phyloP scores from a whole-genome alignment of 345 rosid species.

The Bruguiera sexangula region DNA sequence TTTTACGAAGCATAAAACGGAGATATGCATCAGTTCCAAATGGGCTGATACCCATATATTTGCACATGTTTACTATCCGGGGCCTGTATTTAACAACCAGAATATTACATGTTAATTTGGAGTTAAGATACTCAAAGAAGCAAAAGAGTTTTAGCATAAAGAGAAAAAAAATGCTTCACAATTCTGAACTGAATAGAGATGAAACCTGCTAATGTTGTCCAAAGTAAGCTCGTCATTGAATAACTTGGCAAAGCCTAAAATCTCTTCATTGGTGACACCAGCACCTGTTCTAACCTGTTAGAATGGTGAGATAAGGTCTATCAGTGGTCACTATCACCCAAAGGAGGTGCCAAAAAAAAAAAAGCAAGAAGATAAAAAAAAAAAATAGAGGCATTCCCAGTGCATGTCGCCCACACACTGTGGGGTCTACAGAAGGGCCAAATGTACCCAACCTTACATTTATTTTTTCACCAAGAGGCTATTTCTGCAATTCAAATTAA shows the following conservation, averaged over 20 bases:
- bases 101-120: neutral
- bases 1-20: constrained; percentile 88
- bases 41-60: constrained; percentile 96
- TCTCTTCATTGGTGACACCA: constrained; percentile 86
- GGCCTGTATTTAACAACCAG: constrained; percentile 55
- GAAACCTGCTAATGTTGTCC: constrained; percentile 93
- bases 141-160: neutral
- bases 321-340: neutral
- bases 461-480: too few relatives aligned
- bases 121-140: neutral
- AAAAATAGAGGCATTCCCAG: too few relatives aligned
- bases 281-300: constrained; percentile 90
- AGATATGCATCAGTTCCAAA: constrained; percentile 92
- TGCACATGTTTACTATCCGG: constrained; percentile 93
- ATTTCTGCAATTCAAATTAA: too few relatives aligned
- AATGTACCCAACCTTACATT: too few relatives aligned
- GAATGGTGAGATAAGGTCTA: constrained; percentile 18
- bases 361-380: neutral
- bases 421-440: too few relatives aligned
- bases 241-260: constrained; percentile 90
- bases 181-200: constrained; percentile 9
- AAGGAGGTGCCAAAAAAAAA: neutral
- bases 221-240: constrained; percentile 94
- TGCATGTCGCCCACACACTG: too few relatives aligned
- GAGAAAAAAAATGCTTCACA: neutral